Conservation (phyloP, 176 grass and related monocot genomes). For the Otatea glauca region DNA sequence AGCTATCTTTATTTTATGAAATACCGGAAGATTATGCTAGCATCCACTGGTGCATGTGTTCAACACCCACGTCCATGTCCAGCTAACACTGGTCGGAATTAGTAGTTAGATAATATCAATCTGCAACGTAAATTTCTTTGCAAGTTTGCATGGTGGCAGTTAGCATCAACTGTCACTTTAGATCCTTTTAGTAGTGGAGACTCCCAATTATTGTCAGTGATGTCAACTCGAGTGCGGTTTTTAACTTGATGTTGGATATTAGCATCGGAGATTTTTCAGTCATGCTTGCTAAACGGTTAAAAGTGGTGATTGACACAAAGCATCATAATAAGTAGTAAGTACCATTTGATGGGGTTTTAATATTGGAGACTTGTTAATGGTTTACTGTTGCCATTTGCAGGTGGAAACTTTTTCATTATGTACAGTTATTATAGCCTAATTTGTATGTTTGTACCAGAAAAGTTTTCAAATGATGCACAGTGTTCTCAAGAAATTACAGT, state of each 20-base stretch:
- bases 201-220: neutral
- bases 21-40: neutral
- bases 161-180: too few relatives aligned
- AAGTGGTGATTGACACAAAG: neutral
- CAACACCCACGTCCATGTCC: neutral
- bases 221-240: neutral
- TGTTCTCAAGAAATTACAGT: neutral
- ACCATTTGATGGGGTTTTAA: neutral
- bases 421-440: neutral
- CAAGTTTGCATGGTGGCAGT: too few relatives aligned
- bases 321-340: neutral
- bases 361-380: neutral
- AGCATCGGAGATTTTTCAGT: neutral
- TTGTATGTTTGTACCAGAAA: neutral
- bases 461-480: neutral
- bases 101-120: neutral
- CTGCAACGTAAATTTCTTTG: too few relatives aligned
- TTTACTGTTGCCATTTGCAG: neutral
- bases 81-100: slow-evolving; percentile 24
- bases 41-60: slow-evolving; percentile 10
- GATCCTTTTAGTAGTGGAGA: slow-evolving; percentile 24
- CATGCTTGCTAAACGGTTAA: neutral
- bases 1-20: neutral
- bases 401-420: neutral
- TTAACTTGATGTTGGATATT: neutral